A percentile compares a stretch with the other conserved stretches of the same genome.
Conservation (phyloP, 2,329 filamentous ascomycete species). For the Colletotrichum plurivorum region DNA sequence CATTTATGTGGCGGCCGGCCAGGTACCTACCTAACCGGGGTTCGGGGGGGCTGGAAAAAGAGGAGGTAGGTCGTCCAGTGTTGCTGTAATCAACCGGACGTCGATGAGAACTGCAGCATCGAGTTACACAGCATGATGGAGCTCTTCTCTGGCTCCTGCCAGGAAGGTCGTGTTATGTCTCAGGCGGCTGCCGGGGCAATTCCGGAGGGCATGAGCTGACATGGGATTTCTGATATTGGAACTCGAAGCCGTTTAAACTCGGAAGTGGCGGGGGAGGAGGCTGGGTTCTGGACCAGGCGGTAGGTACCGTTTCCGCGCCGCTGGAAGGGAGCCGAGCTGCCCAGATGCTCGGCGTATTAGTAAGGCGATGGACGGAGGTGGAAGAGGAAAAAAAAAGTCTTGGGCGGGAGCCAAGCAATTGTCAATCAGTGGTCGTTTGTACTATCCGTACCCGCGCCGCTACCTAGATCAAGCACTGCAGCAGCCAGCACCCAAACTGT, state of each 20-base stretch:
- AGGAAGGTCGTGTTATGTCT: not conserved
- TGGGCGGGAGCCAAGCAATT: constrained; percentile 28
- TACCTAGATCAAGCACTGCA: not conserved
- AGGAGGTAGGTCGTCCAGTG: not conserved
- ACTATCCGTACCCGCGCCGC: constrained; percentile 10
- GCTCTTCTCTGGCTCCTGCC: constrained; percentile 4
- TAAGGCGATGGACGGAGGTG: not conserved
- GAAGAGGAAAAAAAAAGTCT: not conserved
- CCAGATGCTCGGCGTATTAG: not conserved
- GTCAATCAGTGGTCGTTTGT: constrained; percentile 18
- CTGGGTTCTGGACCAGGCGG: constrained; percentile 18
- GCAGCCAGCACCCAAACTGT: constrained; percentile 1
- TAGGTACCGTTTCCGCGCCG: constrained; percentile 17
- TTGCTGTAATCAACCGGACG: constrained; percentile 1
- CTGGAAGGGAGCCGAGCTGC: not conserved
- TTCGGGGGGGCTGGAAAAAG: constrained; percentile 28
- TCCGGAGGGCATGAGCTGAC: not conserved
- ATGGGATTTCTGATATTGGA: constrained; percentile 17
- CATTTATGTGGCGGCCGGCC: constrained; percentile 14
- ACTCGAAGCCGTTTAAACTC: not conserved
- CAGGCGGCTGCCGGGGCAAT: not conserved
- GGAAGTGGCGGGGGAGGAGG: constrained; percentile 10
- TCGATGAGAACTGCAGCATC: constrained; percentile 6
- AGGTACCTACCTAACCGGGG: not conserved
- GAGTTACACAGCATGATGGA: constrained; percentile 15